These are phyloP conservation scores for Microthlaspi erraticum DNA, from an alignment of 345 rosid species.

Conservation along the genomic window DNA sequence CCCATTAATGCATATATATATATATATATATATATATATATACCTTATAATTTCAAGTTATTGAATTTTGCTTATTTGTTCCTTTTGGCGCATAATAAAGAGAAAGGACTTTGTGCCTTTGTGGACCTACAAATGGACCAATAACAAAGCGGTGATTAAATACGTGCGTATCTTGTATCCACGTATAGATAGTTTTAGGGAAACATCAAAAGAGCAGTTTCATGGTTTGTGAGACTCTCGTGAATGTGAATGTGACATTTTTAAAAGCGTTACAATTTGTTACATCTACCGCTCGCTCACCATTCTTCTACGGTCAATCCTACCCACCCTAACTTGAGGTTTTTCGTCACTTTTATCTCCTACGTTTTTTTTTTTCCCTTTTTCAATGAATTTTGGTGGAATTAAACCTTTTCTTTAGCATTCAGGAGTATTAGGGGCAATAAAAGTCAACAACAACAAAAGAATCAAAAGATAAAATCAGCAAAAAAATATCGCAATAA, in stretches of 20 bases:
- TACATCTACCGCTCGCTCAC: slow-evolving; percentile 40
- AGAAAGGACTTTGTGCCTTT: background rate
- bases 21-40: no score
- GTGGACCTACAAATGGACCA: slow-evolving; percentile 22
- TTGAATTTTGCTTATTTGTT: background rate
- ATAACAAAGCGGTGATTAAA: slow-evolving; percentile 15
- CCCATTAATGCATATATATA: slow-evolving; percentile 22
- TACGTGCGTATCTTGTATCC: background rate
- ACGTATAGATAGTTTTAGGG: slow-evolving; percentile 12
- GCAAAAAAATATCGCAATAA: no score
- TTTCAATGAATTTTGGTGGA: no score
- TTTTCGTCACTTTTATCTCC: no score
- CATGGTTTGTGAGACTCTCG: slow-evolving; percentile 22
- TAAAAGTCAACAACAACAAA: no score
- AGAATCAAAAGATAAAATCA: no score
- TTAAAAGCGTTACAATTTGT: slow-evolving; percentile 19
- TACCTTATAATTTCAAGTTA: background rate
- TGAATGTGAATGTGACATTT: slow-evolving; percentile 28
- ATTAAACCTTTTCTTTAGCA: no score
- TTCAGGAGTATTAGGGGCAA: no score
- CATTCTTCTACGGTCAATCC: slow-evolving; percentile 31
- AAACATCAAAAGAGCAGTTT: slow-evolving; percentile 13
- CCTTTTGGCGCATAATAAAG: background rate
- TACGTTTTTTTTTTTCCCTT: no score
- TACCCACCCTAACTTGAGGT: slow-evolving; percentile 1